Conservation (phyloP, 2,329 filamentous ascomycete genomes). For the Cercospora beticola region DNA sequence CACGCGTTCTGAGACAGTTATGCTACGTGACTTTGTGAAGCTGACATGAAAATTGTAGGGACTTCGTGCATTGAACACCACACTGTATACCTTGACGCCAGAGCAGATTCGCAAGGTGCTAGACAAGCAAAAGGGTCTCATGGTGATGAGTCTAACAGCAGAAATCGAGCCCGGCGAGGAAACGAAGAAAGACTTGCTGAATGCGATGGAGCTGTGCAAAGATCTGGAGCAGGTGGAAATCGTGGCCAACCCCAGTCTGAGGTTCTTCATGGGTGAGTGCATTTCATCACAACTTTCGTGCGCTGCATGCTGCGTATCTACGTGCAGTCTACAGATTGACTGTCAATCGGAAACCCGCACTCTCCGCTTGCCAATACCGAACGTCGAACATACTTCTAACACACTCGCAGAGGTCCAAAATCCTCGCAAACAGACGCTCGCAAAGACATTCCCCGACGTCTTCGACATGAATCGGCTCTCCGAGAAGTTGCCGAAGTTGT, state of each 20-base stretch:
- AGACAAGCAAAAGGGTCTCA: conserved; percentile 39
- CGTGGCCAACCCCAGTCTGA: conserved; percentile 40
- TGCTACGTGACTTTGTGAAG: background rate
- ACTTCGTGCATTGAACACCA: conserved; percentile 42
- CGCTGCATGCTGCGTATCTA: background rate
- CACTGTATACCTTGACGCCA: conserved; percentile 43
- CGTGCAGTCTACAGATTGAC: too few species aligned
- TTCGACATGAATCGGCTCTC: conserved; percentile 39
- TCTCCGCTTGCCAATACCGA: too few species aligned
- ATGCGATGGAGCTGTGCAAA: conserved; percentile 34
- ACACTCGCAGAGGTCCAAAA: conserved; percentile 14
- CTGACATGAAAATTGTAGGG: conserved; percentile 17
- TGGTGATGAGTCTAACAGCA: conserved; percentile 43
- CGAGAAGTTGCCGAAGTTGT: conserved; percentile 38
- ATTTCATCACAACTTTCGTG: background rate
- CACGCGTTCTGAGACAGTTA: background rate
- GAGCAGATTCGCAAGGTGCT: conserved; percentile 40
- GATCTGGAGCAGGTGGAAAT: conserved; percentile 44
- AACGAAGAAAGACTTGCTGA: conserved; percentile 39
- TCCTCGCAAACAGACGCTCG: conserved; percentile 11
- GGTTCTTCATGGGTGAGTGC: conserved; percentile 42
- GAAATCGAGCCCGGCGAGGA: conserved; percentile 39
- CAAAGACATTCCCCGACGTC: conserved; percentile 36
- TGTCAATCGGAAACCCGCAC: too few species aligned
- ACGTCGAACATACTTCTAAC: background rate